Conservation (phyloP, 495 filamentous ascomycete genomes). For the Peziza echinospora region DNA sequence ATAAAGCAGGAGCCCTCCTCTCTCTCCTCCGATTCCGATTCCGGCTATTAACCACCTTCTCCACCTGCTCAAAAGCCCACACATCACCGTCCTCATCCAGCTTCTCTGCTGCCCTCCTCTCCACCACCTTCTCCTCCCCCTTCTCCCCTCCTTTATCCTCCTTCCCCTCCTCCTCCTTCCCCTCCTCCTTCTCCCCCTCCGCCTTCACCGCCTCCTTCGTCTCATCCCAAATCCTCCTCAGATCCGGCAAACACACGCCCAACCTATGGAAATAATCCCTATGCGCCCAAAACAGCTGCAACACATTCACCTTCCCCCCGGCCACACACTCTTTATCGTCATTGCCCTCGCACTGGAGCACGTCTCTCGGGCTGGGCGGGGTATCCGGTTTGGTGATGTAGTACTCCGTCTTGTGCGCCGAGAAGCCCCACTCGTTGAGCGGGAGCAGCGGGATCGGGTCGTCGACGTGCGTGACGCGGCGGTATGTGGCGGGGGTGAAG, state of each 20-base stretch:
- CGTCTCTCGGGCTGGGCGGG: slow-evolving; percentile 40
- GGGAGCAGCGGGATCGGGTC: slow-evolving; percentile 85
- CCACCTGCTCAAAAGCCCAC: no score
- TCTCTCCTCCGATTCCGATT: no score
- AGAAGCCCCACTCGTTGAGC: slow-evolving; percentile 67
- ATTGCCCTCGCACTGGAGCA: slow-evolving; percentile 49
- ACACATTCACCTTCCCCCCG: slow-evolving; percentile 44
- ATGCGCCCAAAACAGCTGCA: slow-evolving; percentile 88
- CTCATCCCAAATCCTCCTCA: not conserved
- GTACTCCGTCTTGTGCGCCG: slow-evolving; percentile 64
- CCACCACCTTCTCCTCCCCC: not conserved
- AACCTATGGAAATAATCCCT: slow-evolving; percentile 91
- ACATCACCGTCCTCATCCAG: no score
- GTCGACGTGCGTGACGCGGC: slow-evolving; percentile 61
- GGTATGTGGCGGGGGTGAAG: slow-evolving; percentile 42
- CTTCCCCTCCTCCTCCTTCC: not conserved
- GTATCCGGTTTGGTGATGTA: slow-evolving; percentile 53
- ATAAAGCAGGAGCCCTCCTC: no score
- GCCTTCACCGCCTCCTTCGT: not conserved
- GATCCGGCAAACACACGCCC: slow-evolving; percentile 57
- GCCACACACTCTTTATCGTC: slow-evolving; percentile 49
- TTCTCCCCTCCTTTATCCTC: not conserved
- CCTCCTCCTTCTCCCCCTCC: not conserved
- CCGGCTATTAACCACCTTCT: no score
- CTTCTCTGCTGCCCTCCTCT: no score